Base-by-base conservation (phyloP, 345 rosid species). In the Citrus sp. region DNA sequence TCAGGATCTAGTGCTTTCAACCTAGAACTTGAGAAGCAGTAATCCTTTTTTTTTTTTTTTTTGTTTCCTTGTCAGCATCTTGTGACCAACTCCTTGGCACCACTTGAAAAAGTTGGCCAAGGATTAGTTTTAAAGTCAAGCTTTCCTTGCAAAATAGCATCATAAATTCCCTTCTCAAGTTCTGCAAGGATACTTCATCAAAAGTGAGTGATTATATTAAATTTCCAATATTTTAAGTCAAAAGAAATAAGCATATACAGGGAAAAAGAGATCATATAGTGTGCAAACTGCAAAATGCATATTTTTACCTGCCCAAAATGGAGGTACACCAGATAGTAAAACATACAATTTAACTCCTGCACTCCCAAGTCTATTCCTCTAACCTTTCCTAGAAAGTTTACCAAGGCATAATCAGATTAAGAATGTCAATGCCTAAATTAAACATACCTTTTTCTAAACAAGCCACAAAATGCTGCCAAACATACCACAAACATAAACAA, bases 301-400 rank as follows among this genome's bases (percentile, higher is more conserved):
- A 13, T 13, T 10, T 14, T 86, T 86, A 91, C 98, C 97, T 62
- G 92, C 98, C 97, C 96, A 94, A 85, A 94, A 94, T 28, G 99
- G 99, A 67, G 99, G 97, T 38, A 93, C 98, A 37, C 98, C 97
- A 61, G 98, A 91, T 79, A 95, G 96, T 62, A 94, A 88, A 80
- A 94, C 91, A 76, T 92, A 94, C 28, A 91, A 68, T 32, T 92
- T 90, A 55, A 91, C 82, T 80, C 97, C 96, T 60, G 93, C 97
- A 79, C 96, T 94, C 65, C 94, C 95, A 2, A 92, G 94, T 19
- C 90, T 89, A 80, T 91, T 92, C 73, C 76, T 85, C 77, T 90
- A 94, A 78, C 88, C 84, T 84, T 92, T 27, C 94, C 95, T 94
- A 88, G 71, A 68, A 73, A 85, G 58, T 40, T 42, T 66, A 34